Evolutionary conservation across 805 yeast genomes (phyloP).

Genomic region (Suhomyces emberorum): DNA sequence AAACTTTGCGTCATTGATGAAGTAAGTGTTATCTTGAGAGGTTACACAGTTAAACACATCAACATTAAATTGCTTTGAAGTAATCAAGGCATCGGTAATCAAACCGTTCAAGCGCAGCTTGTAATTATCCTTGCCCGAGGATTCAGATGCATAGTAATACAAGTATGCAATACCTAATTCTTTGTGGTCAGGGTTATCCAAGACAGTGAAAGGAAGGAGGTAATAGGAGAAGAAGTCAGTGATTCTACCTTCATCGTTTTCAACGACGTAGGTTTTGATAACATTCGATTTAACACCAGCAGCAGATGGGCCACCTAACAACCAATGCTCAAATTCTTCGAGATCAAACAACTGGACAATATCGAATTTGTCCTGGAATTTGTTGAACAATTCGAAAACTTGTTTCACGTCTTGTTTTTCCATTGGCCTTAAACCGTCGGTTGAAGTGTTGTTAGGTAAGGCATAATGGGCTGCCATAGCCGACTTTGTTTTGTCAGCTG

Average conservation of each 20-base stretch:
- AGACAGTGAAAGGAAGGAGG: constrained; percentile 80
- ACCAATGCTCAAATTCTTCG: constrained; percentile 78
- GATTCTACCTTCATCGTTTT: constrained; percentile 56
- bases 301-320: constrained; percentile 51
- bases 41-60: constrained; percentile 95
- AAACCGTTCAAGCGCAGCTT: constrained; percentile 58
- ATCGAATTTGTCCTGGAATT: constrained; percentile 69
- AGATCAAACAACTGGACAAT: constrained; percentile 65
- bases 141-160: constrained; percentile 82
- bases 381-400: constrained; percentile 55
- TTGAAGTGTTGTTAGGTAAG: constrained; percentile 49
- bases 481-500: constrained; percentile 62
- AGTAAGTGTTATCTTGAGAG: constrained; percentile 82
- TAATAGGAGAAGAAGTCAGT: constrained; percentile 91
- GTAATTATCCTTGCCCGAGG: constrained; percentile 44
- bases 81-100: constrained; percentile 70
- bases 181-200: constrained; percentile 59
- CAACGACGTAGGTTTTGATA: constrained; percentile 76
- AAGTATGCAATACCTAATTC: constrained; percentile 83
- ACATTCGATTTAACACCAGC: constrained; percentile 43
- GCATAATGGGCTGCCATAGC: constrained; percentile 62
- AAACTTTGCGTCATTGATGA: constrained; percentile 79
- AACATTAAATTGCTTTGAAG: constrained; percentile 63
- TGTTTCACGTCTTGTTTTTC: constrained; percentile 57
- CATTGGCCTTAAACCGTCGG: constrained; percentile 58